Base-by-base conservation (phyloP, 306 rosid species). In the Inga oerstediana region DNA sequence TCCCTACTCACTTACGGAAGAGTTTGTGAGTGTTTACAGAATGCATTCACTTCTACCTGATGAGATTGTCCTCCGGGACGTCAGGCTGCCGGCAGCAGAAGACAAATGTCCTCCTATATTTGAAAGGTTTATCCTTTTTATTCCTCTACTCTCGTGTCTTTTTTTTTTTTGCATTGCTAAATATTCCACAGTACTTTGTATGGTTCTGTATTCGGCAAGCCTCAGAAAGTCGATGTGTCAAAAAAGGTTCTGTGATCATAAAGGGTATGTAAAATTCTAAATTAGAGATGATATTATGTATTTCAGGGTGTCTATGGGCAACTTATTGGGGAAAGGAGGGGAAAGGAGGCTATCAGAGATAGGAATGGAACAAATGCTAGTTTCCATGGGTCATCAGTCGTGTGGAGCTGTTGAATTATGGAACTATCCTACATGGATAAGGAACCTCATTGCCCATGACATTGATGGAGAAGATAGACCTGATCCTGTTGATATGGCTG, bases 41-140 rank as follows among this genome's bases (percentile, higher is more conserved):
- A 91, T 92, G 91, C 98, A 94, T 75, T 68, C 94, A 17, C 91
- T 91, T 49, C 86, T 94, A 20, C 98, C 97, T 0, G 94, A 94
- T 24, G 87, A 87, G 51, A 58, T 86, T 30, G 76, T 81, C 65
- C 83, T 93, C 22, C 84, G 93, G 74, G 87, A 90, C 81, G 80
- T 85, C 79, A 81, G 68, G 5, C 80, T 84, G 61, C 37, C 76
- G 14, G 19, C 76, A 81, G 49, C 81, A 72, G 82, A 80, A 66
- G 68, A 91, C 72, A 88, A 74, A 69, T 88, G 72, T 74, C 96
- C 94, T 77, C 88, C 88, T 62, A 32, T 87, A 66, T 78, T 86
- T 69, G 88, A 93, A 81, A 90, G 83, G 93, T 90, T 86, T 32
- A 20, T 30, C 30, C 64, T 75, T 45, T 72, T 10, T 15, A 8